Conservation (phyloP, 2,329 filamentous ascomycete genomes). For the Diaporthe humulicola region DNA sequence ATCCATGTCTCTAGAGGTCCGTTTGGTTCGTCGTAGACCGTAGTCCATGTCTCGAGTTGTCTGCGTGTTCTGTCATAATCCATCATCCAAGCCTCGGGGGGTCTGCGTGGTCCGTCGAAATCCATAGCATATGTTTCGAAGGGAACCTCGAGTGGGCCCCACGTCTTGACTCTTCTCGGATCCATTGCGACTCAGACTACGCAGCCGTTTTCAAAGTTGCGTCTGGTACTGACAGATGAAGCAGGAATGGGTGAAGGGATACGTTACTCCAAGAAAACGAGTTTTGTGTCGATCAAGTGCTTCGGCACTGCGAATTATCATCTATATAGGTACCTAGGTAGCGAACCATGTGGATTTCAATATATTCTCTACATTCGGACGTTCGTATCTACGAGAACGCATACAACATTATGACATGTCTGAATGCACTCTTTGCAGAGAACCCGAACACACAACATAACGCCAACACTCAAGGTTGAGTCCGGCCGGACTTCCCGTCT, state of each 20-base stretch:
- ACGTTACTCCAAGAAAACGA: too few relatives aligned
- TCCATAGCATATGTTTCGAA: neutral
- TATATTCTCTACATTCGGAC: neutral
- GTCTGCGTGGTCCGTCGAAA: neutral
- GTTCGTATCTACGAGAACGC: neutral
- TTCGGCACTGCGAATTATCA: neutral
- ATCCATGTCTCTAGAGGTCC: neutral
- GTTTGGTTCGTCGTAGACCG: neutral
- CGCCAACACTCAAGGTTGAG: neutral
- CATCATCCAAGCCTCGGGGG: neutral
- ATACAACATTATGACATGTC: neutral
- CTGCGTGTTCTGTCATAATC: neutral
- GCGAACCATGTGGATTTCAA: neutral
- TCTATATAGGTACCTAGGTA: too few relatives aligned
- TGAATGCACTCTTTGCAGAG: neutral
- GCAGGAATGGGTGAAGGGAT: neutral
- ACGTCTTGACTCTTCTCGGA: conserved; percentile 3
- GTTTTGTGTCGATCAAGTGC: neutral
- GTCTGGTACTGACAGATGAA: neutral
- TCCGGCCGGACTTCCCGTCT: neutral
- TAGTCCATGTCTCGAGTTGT: neutral
- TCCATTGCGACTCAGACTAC: neutral
- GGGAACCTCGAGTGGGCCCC: neutral
- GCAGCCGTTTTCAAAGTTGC: neutral
- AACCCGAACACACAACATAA: neutral